phyloP scores from a whole-genome alignment of 495 filamentous ascomycete species.

The Staphylotrichum tortipilum region DNA sequence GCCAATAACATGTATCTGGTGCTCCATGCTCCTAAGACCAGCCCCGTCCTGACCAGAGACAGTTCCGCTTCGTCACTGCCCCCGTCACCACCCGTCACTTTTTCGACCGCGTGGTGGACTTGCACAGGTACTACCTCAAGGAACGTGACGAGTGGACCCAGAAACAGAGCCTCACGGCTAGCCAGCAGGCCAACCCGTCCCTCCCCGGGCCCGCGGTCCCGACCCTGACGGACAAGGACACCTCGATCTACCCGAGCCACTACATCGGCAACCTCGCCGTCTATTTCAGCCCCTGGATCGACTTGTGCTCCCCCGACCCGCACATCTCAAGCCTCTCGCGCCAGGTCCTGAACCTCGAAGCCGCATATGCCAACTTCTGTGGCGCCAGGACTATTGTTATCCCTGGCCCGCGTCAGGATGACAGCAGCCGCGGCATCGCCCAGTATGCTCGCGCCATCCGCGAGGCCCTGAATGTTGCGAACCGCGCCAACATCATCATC shows the following conservation, averaged over 20 bases:
- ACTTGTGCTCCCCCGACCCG: conserved; percentile 75
- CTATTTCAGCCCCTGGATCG: conserved; percentile 79
- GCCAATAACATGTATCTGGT: no score
- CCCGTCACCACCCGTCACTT: conserved; percentile 82
- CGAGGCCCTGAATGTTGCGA: conserved; percentile 62
- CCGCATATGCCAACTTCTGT: conserved; percentile 91
- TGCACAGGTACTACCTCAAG: conserved; percentile 50
- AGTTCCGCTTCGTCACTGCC: conserved; percentile 92
- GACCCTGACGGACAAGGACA: conserved; percentile 64
- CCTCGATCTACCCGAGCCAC: conserved; percentile 61
- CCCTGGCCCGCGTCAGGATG: conserved; percentile 55
- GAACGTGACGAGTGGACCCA: conserved; percentile 19
- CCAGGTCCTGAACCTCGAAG: conserved; percentile 81
- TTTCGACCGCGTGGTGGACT: conserved; percentile 60
- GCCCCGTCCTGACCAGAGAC: conserved; percentile 8
- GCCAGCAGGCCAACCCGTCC: conserved; percentile 21
- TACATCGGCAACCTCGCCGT: conserved; percentile 63
- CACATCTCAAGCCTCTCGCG: conserved; percentile 72
- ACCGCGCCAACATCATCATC: conserved; percentile 71
- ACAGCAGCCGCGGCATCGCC: conserved; percentile 35
- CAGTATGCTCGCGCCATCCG: conserved; percentile 82
- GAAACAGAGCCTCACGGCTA: conserved; percentile 11
- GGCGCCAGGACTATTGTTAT: conserved; percentile 77
- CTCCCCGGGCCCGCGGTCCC: conserved; percentile 50
- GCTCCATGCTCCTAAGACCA: no score